Evolutionary conservation across 129 eudicot genomes (phyloP).

Genomic region (Chrysanthemum makinoi): DNA sequence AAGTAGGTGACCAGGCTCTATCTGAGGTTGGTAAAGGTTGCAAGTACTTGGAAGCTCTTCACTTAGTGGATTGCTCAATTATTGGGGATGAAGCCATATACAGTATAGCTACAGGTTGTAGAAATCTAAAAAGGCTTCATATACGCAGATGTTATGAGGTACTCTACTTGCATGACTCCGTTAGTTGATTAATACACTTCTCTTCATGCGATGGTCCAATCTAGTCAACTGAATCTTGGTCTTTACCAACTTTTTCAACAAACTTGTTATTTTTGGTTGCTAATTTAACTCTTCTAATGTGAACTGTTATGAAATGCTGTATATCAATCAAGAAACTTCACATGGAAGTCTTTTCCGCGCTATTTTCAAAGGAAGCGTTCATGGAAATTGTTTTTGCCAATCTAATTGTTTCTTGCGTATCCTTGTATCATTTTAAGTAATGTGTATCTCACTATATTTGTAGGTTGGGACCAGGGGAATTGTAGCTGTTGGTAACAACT

Average conservation of each 20-base stretch:
- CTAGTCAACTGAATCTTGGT: background rate
- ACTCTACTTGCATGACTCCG: background rate
- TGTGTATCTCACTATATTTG: slow-evolving; percentile 5
- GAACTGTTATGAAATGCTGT: background rate
- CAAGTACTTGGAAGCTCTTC: slow-evolving; percentile 80
- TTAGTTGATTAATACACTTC: background rate
- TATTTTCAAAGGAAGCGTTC: background rate
- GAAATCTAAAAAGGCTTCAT: slow-evolving; percentile 70
- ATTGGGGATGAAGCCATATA: slow-evolving; percentile 85
- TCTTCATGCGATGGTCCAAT: background rate
- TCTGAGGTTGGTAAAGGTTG: slow-evolving; percentile 89
- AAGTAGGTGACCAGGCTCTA: slow-evolving; percentile 61
- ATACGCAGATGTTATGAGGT: slow-evolving; percentile 95
- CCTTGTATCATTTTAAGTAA: background rate
- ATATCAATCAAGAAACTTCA: background rate
- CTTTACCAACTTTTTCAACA: background rate
- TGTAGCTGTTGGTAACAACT: slow-evolving; percentile 80
- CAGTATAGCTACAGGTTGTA: slow-evolving; percentile 79
- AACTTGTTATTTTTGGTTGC: background rate
- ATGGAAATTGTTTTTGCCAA: background rate
- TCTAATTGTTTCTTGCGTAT: too few species aligned
- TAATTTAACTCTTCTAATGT: background rate
- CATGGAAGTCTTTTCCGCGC: background rate
- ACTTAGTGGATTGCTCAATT: slow-evolving; percentile 82
- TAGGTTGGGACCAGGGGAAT: slow-evolving; percentile 87